Base-by-base conservation (phyloP, 164 flowering plant genomes). In the Macadamia integrifolia region DNA sequence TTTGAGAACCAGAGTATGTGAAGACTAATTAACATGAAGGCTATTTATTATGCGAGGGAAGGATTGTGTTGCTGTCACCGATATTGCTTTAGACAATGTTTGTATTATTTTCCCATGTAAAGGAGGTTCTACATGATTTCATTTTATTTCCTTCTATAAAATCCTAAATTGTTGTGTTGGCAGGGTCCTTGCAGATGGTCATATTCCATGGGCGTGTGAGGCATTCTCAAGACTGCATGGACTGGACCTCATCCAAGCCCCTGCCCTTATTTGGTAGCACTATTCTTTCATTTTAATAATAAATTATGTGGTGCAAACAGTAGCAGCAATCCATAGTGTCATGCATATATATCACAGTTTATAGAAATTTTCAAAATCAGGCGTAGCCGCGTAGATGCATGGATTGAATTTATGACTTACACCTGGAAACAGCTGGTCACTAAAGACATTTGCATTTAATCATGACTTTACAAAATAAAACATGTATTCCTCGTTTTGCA, bases 151-250 rank as follows among this genome's bases (percentile, higher is more conserved):
- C 15, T 53, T 17, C 57, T 53, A 17, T 13, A 53, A 53, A 14
- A 1, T n/a, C 18, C 15, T 53, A 4, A 31, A 58, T 73, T 64
- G 23, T 72, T 35, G 29, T 63, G 48, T 44, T 69, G 67, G 66
- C 89, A 94, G 99, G 77, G 97, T 94, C 58, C 72, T 94, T 55
- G 99, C 99, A 30, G 99, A 94, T 80, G 93, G 98, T 66, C 99
- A 92, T 75, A 83, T 90, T 66, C 88, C 98, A 10, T 94, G 99
- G 99, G 98, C 98, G 23, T 94, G 99, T 40, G 95, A 94, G 66
- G 96, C 97, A 62, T 92, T 94, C 70, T 86, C 98, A 59, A 85
- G 78, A 74, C 81, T 90, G 77, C 98, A 94, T 70, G 91, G 87
- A 6, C 74, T 74, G 66, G 87, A 85, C 73, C 81, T 94, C 70